phyloP scores from a whole-genome alignment of 768 basidiomycete species.

The Symmetrospora coprosmae region DNA sequence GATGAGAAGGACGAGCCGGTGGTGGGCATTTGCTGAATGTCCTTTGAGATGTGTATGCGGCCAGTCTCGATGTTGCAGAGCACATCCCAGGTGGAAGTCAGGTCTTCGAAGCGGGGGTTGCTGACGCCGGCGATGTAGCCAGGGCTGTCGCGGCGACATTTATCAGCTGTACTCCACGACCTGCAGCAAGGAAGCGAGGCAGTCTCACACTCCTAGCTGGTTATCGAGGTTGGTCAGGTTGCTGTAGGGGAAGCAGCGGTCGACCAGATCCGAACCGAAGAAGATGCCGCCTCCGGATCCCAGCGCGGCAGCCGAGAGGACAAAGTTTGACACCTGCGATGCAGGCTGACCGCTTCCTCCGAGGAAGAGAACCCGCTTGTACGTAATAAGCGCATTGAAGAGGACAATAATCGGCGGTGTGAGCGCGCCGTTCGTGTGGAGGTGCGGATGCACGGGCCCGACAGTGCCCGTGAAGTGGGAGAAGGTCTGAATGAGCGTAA shows the following conservation, averaged over 20 bases:
- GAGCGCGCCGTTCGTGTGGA: conserved; percentile 75
- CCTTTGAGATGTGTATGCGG: conserved; percentile 71
- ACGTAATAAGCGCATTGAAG: conserved; percentile 88
- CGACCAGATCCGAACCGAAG: conserved; percentile 68
- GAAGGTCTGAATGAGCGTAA: conserved; percentile 75
- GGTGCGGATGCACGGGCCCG: conserved; percentile 73
- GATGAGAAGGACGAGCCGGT: conserved; percentile 27
- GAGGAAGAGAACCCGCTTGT: conserved; percentile 89
- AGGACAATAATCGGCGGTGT: conserved; percentile 91
- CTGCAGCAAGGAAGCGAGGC: neutral
- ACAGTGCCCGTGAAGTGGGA: conserved; percentile 40
- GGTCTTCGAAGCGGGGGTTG: conserved; percentile 85
- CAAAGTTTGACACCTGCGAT: conserved; percentile 75
- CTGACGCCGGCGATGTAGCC: conserved; percentile 95
- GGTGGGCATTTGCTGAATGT: conserved; percentile 45
- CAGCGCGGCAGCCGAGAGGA: conserved; percentile 83
- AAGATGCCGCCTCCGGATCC: conserved; percentile 72
- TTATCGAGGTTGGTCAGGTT: conserved; percentile 69
- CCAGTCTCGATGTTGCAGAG: conserved; percentile 80
- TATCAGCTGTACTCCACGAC: neutral
- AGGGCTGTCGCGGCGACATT: conserved; percentile 43
- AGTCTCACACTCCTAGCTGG: conserved; percentile 45
- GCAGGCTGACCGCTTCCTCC: conserved; percentile 61
- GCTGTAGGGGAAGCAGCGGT: conserved; percentile 87
- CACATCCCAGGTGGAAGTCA: conserved; percentile 71